Base-by-base conservation (phyloP, 495 filamentous ascomycete genomes). In the Hypoxylon fuscum region DNA sequence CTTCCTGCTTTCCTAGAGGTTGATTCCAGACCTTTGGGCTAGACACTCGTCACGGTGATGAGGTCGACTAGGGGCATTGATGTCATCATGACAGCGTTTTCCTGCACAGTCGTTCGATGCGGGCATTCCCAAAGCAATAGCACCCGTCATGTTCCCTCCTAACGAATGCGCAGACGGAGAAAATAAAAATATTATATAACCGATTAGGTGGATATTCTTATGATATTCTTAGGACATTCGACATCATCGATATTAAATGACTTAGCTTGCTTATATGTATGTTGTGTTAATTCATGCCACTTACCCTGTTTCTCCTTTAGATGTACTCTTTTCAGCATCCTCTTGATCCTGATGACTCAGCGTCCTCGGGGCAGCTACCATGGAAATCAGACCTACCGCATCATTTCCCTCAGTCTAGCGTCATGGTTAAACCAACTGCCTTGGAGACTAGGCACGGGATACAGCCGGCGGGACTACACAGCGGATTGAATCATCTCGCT, bases 51-150 rank as follows among this genome's bases (percentile, higher is more conserved):
- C 62, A 61, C 55, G 56, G 38, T 66, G 62, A 66, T 49, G 51
- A 15, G 34, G 32, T 7, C 23, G 6, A 47, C 9, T 31, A 11
- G 18, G 40, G 32, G 15, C 25, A 41, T 7, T 66, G 63, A 66
- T 61, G 63, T 66, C 61, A 66, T 66, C 0, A 66, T 66, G 63
- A 66, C 40, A 18, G 31, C 31, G n/a, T n/a, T n/a, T n/a, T n/a
- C n/a, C 15, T n/a, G n/a, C n/a, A n/a, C n/a, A n/a, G n/a, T n/a
- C n/a, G n/a, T n/a, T n/a, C n/a, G n/a, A n/a, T n/a, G n/a, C n/a
- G n/a, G n/a, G n/a, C n/a, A n/a, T n/a, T n/a, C 35, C 35, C 35
- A n/a, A 10, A 38, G 35, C 35, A 14, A 38, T 14, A 38, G 2
- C 35, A 38, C n/a, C n/a, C n/a, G n/a, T n/a, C n/a, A n/a, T n/a